These are phyloP conservation scores for Cryptosporidium ryanae DNA, from an alignment of 169 alveolate species.

Conservation along the genomic window DNA sequence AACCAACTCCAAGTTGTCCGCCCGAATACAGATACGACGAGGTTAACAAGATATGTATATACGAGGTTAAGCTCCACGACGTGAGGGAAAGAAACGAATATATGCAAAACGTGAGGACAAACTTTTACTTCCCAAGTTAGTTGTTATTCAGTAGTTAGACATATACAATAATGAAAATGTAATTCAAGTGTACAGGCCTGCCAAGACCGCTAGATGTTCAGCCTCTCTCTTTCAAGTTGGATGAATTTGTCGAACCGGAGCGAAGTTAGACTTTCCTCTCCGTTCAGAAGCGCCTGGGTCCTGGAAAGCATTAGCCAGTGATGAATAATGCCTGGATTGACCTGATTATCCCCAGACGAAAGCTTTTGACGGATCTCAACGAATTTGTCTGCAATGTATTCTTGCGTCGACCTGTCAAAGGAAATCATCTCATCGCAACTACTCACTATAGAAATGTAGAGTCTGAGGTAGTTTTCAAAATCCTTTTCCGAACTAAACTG, in stretches of 20 bases:
- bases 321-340: conserved; percentile 29
- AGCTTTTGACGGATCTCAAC: conserved; percentile 31
- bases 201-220: background rate
- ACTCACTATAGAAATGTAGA: conserved; percentile 45
- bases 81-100: conserved; percentile 41
- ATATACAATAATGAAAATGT: background rate
- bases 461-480: background rate
- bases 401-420: conserved; percentile 21
- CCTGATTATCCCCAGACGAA: background rate
- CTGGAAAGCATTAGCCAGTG: conserved; percentile 38
- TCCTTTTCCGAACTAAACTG: background rate
- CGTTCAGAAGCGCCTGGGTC: conserved; percentile 54
- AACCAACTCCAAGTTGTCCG: conserved; percentile 73
- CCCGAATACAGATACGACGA: conserved; percentile 72
- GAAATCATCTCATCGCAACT: conserved; percentile 51
- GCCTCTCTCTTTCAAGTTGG: conserved; percentile 22
- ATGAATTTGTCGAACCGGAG: conserved; percentile 26
- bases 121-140: conserved; percentile 23
- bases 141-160: conserved; percentile 10
- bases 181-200: background rate
- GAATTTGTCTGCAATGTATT: conserved; percentile 30
- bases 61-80: conserved; percentile 67
- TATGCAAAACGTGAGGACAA: conserved; percentile 33
- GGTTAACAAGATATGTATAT: conserved; percentile 25
- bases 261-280: conserved; percentile 25